These are phyloP conservation scores for Senecio squalidus DNA, from an alignment of 140 eudicot genomes.

Conservation along the genomic window DNA sequence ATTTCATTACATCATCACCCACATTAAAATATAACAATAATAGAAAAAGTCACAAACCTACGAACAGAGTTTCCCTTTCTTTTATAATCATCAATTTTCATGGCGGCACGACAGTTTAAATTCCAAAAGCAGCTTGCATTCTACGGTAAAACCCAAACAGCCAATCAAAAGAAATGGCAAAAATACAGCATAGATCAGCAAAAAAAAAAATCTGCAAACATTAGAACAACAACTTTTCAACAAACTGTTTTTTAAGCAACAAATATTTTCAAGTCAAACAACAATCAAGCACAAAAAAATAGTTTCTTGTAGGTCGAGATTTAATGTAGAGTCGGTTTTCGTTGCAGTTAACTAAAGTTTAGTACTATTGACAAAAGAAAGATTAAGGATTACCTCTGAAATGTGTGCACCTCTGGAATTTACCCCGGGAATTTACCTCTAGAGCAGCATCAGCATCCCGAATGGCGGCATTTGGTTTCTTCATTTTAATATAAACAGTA, in stretches of 20 bases:
- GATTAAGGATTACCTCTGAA: too few species aligned
- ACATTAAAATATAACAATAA: too few species aligned
- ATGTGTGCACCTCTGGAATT: too few species aligned
- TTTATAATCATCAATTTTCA: constrained; percentile 30
- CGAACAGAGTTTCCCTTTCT: constrained; percentile 35
- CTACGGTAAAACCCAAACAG: constrained; percentile 12
- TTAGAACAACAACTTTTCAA: constrained; percentile 11
- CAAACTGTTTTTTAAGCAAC: constrained; percentile 6
- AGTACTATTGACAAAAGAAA: too few species aligned
- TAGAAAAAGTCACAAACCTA: constrained; percentile 24
- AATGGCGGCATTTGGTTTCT: too few species aligned
- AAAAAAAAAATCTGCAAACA: constrained; percentile 16
- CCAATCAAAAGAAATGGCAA: constrained; percentile 18
- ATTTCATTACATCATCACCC: background rate
- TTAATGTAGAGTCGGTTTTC: too few species aligned
- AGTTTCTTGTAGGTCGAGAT: too few species aligned
- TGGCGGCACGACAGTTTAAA: constrained; percentile 5
- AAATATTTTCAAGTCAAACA: background rate
- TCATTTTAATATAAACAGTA: too few species aligned
- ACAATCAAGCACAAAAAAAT: background rate
- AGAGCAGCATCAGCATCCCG: too few species aligned
- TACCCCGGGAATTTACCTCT: too few species aligned
- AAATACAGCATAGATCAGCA: constrained; percentile 18
- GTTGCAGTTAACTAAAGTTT: constrained; percentile 9
- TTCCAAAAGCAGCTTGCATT: constrained; percentile 21